phyloP scores from a whole-genome alignment of 2,329 filamentous ascomycete species.

The Paecilomyces formosus region DNA sequence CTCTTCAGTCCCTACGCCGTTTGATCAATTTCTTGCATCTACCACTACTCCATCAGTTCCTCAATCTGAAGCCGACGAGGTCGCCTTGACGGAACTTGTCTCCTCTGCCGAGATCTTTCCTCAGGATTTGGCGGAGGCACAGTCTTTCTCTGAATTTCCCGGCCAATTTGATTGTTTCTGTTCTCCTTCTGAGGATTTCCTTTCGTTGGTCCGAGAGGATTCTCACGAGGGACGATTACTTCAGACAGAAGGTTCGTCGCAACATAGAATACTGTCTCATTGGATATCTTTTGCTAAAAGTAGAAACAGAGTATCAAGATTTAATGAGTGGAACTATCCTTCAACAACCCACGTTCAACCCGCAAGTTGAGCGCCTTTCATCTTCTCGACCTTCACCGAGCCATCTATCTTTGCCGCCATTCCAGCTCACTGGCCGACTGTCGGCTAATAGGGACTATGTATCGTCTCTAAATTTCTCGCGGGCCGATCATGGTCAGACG shows the following conservation, averaged over 20 bases:
- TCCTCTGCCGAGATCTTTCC: not conserved
- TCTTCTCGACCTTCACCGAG: not conserved
- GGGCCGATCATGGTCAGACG: not conserved
- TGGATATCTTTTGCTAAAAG: not conserved
- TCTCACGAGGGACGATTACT: not conserved
- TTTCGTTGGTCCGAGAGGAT: not conserved
- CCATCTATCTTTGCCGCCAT: not conserved
- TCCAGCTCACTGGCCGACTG: not conserved
- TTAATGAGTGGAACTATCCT: not conserved
- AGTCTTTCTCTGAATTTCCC: not conserved
- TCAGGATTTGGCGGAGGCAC: not conserved
- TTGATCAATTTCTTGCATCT: not conserved
- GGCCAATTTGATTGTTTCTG: not conserved
- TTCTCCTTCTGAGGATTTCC: not conserved
- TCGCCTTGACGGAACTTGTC: not conserved
- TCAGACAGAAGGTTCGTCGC: not conserved
- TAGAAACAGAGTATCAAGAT: not conserved
- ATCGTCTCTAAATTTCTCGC: not conserved
- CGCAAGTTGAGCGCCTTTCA: not conserved
- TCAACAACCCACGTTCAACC: not conserved
- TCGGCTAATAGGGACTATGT: not conserved
- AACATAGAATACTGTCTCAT: not conserved
- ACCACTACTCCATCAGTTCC: not conserved
- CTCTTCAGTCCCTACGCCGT: not conserved
- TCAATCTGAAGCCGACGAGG: not conserved